Percentiles rank a stretch among this genome's conserved stretches.
Evolutionary conservation across 192 early-diverging fungal species (phyloP).

Genomic region (Gamsiella multidivaricata): DNA sequence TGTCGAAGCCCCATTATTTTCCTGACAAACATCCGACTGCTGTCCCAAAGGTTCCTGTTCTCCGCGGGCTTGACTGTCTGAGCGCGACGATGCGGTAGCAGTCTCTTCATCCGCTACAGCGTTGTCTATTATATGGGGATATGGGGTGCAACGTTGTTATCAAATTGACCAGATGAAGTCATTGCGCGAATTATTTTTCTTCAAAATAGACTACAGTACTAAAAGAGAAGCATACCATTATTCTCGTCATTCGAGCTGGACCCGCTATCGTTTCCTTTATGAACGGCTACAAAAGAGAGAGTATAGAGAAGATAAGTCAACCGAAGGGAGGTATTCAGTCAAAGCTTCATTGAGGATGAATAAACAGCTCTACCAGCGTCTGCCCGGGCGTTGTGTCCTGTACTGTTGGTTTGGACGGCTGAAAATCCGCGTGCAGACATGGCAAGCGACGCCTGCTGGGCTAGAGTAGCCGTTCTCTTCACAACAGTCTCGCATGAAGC

Average conservation of each 20-base stretch:
- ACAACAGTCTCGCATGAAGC: constrained; percentile 15
- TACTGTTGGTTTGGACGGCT: constrained; percentile 7
- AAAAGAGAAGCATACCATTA: constrained; percentile 9
- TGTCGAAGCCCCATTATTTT: constrained; percentile 2
- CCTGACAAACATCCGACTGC: background rate
- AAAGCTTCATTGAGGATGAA: constrained; percentile 5
- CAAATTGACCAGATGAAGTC: too few relatives aligned
- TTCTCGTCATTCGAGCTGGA: constrained; percentile 1
- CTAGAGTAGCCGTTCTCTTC: constrained; percentile 18
- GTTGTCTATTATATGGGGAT: background rate
- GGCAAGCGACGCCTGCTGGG: constrained; percentile 19
- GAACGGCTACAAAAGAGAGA: constrained; percentile 11
- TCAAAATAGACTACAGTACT: too few relatives aligned
- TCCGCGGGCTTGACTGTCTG: background rate
- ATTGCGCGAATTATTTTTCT: too few relatives aligned
- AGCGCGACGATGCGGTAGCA: constrained; percentile 3
- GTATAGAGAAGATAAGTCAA: background rate
- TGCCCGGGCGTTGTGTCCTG: background rate
- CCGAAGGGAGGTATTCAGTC: background rate
- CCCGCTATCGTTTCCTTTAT: background rate
- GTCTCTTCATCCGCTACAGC: background rate
- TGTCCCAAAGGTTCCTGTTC: constrained; percentile 4
- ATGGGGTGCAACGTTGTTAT: background rate
- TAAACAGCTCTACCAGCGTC: constrained; percentile 6
- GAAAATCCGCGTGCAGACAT: constrained; percentile 12